Evolutionary conservation across 192 early-diverging fungal species (phyloP), one percentile per base, ranked within the genome.

Genomic region (Linnemannia hyalina): DNA sequence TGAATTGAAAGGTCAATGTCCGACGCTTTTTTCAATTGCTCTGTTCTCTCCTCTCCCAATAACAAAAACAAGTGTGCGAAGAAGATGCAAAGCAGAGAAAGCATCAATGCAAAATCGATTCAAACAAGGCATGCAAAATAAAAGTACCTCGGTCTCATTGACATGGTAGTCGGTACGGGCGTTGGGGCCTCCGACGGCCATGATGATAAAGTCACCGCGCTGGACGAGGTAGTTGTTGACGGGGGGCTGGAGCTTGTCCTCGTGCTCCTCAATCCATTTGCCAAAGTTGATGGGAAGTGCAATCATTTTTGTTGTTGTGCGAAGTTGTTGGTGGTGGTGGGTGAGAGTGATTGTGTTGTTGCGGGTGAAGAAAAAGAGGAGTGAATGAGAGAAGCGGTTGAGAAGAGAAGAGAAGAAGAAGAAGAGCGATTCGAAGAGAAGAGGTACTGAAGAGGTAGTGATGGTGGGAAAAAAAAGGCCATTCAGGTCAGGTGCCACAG

Each of bases 151-250:
- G 6, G 98, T 99, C 73, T 94, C 92, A 89, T 99, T 99, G 78
- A 99, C 89, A 82, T 99, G 98, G 89, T 97, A 99, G 90, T 99
- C 98, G 23, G 96, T 98, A 40, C 98, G 93, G 69, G 93, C 92
- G 89, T 99, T 99, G 47, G 98, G 98, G 4, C 96, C 96, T 15
- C 97, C 98, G 8, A 99, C 95, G 4, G 93, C 94, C 97, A 98
- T 97, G 72, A 99, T 93, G 73, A 94, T 95, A 83, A 95, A 98
- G 88, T 98, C 97, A 2, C 89, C 80, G 35, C 94, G 92, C 60
- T 95, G 93, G 78, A 94, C 95, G 41, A 99, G 90, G 82, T 92
- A 96, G 91, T 99, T 99, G 91, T 95, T 96, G 70, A 99, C 97
- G 1, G 98, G 98, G 47, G 98, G 98, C 85, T 96, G 89, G 72